Conservation (phyloP, 257 asterid species). For the Forsythia suspensa region DNA sequence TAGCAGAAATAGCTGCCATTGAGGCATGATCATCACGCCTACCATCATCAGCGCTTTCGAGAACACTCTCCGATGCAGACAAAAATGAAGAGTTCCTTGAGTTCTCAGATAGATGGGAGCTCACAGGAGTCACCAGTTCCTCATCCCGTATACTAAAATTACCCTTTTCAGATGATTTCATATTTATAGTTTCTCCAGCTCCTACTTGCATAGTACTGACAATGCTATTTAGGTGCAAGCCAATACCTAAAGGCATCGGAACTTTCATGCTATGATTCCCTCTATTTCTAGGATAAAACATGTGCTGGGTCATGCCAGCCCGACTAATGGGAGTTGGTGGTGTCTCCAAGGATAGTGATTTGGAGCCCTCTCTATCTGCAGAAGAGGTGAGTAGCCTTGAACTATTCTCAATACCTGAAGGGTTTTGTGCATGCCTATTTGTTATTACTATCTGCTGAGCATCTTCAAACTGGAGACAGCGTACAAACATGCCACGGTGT, state of each 20-base stretch:
- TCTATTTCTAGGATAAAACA: slow-evolving; percentile 31
- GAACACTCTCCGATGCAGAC: slow-evolving; percentile 30
- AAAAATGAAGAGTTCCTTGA: slow-evolving; percentile 28
- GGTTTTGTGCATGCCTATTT: slow-evolving; percentile 28
- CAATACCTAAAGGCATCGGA: slow-evolving; percentile 68
- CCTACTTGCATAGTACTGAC: slow-evolving; percentile 47
- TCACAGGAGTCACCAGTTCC: slow-evolving; percentile 38
- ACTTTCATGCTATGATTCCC: slow-evolving; percentile 28
- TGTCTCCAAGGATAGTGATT: slow-evolving; percentile 30
- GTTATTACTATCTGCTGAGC: slow-evolving; percentile 29
- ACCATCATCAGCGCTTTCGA: slow-evolving; percentile 28
- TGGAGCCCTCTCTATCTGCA: slow-evolving; percentile 32
- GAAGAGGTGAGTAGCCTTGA: slow-evolving; percentile 18
- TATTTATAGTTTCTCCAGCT: slow-evolving; percentile 40
- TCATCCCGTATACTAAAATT: slow-evolving; percentile 33
- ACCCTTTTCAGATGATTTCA: slow-evolving; percentile 47
- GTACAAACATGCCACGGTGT: slow-evolving; percentile 49
- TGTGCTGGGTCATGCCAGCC: slow-evolving; percentile 30
- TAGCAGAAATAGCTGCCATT: slow-evolving; percentile 22
- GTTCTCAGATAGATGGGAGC: slow-evolving; percentile 28
- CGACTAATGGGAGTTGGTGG: slow-evolving; percentile 34
- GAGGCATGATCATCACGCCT: slow-evolving; percentile 29
- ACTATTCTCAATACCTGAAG: slow-evolving; percentile 23
- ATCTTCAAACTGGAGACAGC: slow-evolving; percentile 73
- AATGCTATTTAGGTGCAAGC: slow-evolving; percentile 76